A percentile compares a stretch with the other conserved stretches of the same genome.
These are phyloP conservation scores for Paramecium primaurelia DNA, from an alignment of 73 alveolate species.

Conservation along the genomic window DNA sequence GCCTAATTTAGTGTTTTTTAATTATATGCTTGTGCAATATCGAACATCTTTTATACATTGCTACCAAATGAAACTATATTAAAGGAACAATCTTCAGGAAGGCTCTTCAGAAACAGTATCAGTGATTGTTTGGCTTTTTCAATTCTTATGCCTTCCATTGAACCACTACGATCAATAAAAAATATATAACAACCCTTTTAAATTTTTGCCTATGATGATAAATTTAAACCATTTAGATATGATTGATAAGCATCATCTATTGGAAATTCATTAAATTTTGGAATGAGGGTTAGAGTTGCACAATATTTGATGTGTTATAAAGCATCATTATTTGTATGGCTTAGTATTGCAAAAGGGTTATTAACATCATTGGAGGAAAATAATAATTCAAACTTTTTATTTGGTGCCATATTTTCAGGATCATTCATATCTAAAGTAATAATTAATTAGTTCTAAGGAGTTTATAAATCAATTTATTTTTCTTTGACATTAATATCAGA, in stretches of 20 bases:
- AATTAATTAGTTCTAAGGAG: neutral
- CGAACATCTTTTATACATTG: slow-evolving; percentile 34
- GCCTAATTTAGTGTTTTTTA: slow-evolving; percentile 63
- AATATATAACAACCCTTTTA: slow-evolving; percentile 66
- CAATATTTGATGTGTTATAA: neutral
- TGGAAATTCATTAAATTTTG: neutral
- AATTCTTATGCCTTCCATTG: slow-evolving; percentile 79
- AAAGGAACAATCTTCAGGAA: slow-evolving; percentile 73
- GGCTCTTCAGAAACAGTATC: slow-evolving; percentile 68
- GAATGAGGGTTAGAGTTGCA: slow-evolving; percentile 22
- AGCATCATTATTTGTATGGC: neutral
- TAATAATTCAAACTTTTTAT: neutral
- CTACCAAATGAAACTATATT: slow-evolving; percentile 75
- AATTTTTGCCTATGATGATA: neutral
- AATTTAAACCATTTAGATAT: neutral
- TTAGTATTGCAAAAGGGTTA: neutral
- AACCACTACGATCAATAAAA: slow-evolving; percentile 82
- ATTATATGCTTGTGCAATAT: slow-evolving; percentile 63
- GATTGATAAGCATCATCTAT: neutral
- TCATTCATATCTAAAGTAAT: neutral
- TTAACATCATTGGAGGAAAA: neutral
- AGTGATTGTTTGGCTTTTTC: slow-evolving; percentile 74
- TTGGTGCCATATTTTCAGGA: neutral
- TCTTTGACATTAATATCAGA: neutral
- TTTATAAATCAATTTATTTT: neutral